Base-by-base conservation (phyloP, 495 filamentous ascomycete species). In the Opeltia flavorubescens region DNA sequence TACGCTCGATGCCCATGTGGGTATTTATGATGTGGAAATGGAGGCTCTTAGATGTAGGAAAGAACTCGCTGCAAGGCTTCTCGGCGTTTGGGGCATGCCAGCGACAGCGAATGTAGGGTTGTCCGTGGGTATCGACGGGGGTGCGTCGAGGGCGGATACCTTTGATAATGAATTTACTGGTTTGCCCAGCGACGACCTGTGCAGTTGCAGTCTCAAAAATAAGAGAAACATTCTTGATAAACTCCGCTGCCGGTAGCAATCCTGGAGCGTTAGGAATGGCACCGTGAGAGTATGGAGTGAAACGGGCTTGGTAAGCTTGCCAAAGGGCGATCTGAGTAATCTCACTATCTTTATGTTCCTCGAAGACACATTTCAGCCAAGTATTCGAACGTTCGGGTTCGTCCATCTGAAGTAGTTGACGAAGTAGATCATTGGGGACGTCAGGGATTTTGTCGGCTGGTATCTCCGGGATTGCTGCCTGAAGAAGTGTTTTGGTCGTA, bases 271-370 rank as follows among this genome's bases (percentile, higher is more conserved):
- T 41, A 23, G 71, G 71, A 12, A 74, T 72, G 12, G 70, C 67
- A 27, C 66, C 62, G 27, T 64, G 50, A 12, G 64, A 62, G 38
- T 65, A 62, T 13, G 70, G 64, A 21, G 71, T 69, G 50, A 98
- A 96, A 1, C 84, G 81, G 29, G 69, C 70, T 56, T 95, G 91
- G 55, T 99, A 99, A 2, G 91, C 89, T 60, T 94, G 84, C 93
- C 93, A 99, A 39, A 96, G 74, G 6, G 81, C 78, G 44, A 99
- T 95, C 60, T 99, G 93, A 0, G 93, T 96, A 54, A 99, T 93
- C 40, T 89, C 81, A 28, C 80, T 80, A 4, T 80, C 77, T 0
- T 76, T 55, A 51, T 94, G 87, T 62, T 95, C 85, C 52, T 94
- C 84, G 52, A 96, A 77, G 43, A 69, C 72, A 45, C 68, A 71